Base-by-base conservation (phyloP, 805 yeast genomes). In the baker's yeast (Saccharomyces cerevisiae) region DNA sequence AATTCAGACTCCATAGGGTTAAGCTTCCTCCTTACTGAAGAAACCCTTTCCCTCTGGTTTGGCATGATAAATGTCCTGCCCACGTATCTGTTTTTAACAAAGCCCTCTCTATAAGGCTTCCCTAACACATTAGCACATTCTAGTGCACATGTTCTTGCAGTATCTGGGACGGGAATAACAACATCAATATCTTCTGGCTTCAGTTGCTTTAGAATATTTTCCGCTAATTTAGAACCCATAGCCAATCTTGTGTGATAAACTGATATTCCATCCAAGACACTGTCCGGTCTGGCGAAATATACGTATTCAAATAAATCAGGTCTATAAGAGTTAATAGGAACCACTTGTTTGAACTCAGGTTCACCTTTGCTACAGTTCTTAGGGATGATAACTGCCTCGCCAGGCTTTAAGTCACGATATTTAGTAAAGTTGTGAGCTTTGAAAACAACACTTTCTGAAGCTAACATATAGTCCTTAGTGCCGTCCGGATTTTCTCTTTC, bases 41-140 rank as follows among this genome's bases (percentile, higher is more conserved):
- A 89, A 51, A 91, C 83, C 71, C 99, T 83, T 73, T 91, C 95
- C 69, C 83, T 82, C 76, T 94, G 99, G 74, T 89, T 91, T 14
- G 99, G 98, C 99, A 94, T 94, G 66, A 94, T 94, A 68, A 94
- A 94, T 1, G 99, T 94, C 72, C 99, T 83, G 31, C 99, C 99
- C 56, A 94, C 96, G 68, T 94, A 94, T 64, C 97, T 80, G 75
- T 94, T 94, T 72, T 94, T 94, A 59, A 94, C 95, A 68, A 94
- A 94, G 27, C 97, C 99, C 74, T 94, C 99, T 67, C 99, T 82
- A 73, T 89, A 94, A 21, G 96, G 95, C 21, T 89, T 68, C 49
- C 82, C 80, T 58, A 94, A 77, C 49, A 83, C 76, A 41, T 87
- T 91, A 0, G 98, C 92, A 72, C 96, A 86, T 68, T 94, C 94